phyloP scores from a whole-genome alignment of 1,284 basidiomycete species.

The Heterobasidion annosum region DNA sequence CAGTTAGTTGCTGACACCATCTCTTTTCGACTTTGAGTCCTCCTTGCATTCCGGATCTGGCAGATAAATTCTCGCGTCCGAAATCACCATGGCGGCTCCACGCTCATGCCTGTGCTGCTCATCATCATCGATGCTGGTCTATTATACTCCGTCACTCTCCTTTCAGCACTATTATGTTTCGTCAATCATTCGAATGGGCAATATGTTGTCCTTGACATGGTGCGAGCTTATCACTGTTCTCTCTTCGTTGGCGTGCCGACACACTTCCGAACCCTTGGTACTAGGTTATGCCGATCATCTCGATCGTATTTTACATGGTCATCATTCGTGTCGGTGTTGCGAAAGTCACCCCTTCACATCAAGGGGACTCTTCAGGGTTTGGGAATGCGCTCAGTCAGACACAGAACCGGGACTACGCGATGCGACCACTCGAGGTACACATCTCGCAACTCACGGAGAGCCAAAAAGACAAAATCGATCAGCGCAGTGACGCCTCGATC shows the following conservation, averaged over 20 bases:
- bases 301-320: constrained; percentile 21
- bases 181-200: constrained; percentile 20
- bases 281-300: constrained; percentile 19
- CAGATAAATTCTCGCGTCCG: constrained; percentile 13
- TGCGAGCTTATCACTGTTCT: constrained; percentile 6
- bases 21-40: constrained; percentile 7
- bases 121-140: constrained; percentile 24
- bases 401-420: neutral
- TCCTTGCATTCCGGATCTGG: constrained; percentile 20
- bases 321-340: constrained; percentile 17
- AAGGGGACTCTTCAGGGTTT: neutral
- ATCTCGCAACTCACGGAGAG: constrained; percentile 5
- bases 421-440: constrained; percentile 4
- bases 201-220: constrained; percentile 25
- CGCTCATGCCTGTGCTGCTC: constrained; percentile 18
- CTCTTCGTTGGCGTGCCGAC: too few species aligned
- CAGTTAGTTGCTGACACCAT: neutral
- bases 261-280: too few species aligned
- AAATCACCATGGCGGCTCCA: constrained; percentile 7
- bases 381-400: neutral
- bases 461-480: neutral
- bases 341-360: constrained; percentile 3
- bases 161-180: constrained; percentile 22
- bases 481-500: too few species aligned
- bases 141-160: constrained; percentile 23